A percentile compares a stretch with the other conserved stretches of the same genome.
phyloP scores from a whole-genome alignment of 139 green algal genomes.

The Chlamydomonas urium region DNA sequence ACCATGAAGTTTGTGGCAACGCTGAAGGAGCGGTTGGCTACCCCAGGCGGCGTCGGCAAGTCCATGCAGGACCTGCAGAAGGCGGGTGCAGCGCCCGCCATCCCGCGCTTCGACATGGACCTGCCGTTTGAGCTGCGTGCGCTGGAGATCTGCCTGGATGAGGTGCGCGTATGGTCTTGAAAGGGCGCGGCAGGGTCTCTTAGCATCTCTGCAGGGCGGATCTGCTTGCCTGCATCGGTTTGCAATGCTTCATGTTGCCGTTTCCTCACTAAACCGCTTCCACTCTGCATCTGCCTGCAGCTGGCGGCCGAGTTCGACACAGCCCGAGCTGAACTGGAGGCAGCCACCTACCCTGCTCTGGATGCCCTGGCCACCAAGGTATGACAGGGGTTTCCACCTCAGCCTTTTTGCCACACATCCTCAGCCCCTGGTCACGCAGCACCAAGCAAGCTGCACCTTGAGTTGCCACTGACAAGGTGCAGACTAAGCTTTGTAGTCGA shows the following conservation, averaged over 20 bases:
- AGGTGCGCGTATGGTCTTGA: no score
- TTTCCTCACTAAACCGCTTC: not conserved
- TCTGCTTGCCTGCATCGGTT: no score
- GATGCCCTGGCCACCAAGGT: conserved; percentile 80
- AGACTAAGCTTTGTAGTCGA: no score
- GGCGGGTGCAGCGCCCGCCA: not conserved
- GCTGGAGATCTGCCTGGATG: conserved; percentile 39
- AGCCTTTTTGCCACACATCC: no score
- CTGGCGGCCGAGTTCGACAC: conserved; percentile 68
- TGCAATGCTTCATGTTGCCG: not conserved
- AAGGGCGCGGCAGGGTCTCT: no score
- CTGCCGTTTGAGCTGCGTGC: conserved; percentile 38
- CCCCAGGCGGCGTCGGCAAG: not conserved
- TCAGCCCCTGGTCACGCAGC: no score
- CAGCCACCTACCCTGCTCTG: conserved; percentile 73
- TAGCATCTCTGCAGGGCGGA: no score
- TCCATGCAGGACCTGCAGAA: conserved; percentile 22
- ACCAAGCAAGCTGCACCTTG: no score
- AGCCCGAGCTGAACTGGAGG: conserved; percentile 76
- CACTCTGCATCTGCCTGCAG: no score
- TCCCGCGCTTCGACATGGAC: conserved; percentile 4
- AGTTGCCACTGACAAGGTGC: no score
- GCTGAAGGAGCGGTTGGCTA: conserved; percentile 25
- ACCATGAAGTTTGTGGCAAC: conserved; percentile 36
- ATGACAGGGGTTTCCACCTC: not conserved